A percentile compares a stretch with the other conserved stretches of the same genome.
Evolutionary conservation across 2,329 filamentous ascomycete species (phyloP).

Genomic region (Epicoccum sorghinum): DNA sequence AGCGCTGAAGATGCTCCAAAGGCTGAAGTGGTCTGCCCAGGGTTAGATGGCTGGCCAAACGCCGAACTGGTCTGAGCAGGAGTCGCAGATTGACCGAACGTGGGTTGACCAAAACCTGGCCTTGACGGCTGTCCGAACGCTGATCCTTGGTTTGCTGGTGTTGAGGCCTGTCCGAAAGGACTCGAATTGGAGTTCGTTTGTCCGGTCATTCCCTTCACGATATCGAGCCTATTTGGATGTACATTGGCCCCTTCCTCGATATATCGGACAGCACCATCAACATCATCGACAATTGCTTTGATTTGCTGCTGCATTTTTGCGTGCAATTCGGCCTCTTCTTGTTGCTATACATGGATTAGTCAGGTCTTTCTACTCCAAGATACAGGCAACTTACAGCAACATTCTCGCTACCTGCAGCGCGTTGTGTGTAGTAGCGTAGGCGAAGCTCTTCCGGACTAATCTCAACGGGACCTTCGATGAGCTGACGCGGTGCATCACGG

Average conservation of each 20-base stretch:
- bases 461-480: conserved; percentile 84
- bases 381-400: conserved; percentile 53
- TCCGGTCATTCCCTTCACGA: conserved; percentile 30
- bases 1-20: conserved; percentile 51
- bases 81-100: conserved; percentile 47
- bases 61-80: conserved; percentile 41
- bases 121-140: conserved; percentile 50
- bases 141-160: conserved; percentile 29
- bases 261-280: conserved; percentile 66
- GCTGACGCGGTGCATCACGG: conserved; percentile 75
- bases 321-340: conserved; percentile 66
- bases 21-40: conserved; percentile 28
- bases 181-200: conserved; percentile 22
- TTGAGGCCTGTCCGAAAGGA: conserved; percentile 33
- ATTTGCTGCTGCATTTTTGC: conserved; percentile 72
- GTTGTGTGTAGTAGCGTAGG: conserved; percentile 70
- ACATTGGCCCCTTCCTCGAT: conserved; percentile 44
- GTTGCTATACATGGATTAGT: conserved; percentile 56
- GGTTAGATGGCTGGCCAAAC: conserved; percentile 51
- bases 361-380: not conserved
- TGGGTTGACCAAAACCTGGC: conserved; percentile 42
- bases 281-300: conserved; percentile 69
- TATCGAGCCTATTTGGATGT: conserved; percentile 43
- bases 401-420: conserved; percentile 64
- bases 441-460: conserved; percentile 89